Conservation (phyloP, 306 rosid species). For the Vachellia collinsii region DNA sequence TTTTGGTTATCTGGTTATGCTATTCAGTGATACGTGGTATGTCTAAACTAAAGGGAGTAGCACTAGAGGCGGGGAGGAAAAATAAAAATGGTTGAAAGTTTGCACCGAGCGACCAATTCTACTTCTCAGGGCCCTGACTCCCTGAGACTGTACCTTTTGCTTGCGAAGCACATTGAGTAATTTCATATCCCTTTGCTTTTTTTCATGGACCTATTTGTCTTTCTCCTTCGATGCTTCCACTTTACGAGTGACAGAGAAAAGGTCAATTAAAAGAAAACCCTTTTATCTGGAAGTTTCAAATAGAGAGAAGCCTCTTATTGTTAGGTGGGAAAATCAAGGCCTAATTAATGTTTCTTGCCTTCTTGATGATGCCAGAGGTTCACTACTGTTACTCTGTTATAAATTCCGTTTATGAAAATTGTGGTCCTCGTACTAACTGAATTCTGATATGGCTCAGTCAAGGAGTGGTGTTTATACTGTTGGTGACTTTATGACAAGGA, state of each 20-base stretch:
- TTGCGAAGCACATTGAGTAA: background rate
- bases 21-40: background rate
- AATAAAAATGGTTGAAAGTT: background rate
- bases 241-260: background rate
- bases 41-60: background rate
- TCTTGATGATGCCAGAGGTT: constrained; percentile 5
- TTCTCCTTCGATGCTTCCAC: constrained; percentile 13
- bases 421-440: constrained; percentile 9
- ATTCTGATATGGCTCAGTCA: constrained; percentile 52
- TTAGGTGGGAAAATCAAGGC: constrained; percentile 22
- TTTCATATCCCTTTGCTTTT: background rate
- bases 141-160: background rate
- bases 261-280: background rate
- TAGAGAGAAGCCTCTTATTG: background rate
- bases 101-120: no score
- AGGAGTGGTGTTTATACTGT: constrained; percentile 70
- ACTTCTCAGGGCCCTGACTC: background rate
- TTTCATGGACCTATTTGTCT: constrained; percentile 3
- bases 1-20: background rate
- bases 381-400: background rate
- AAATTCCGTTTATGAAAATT: background rate
- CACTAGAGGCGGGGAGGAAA: background rate
- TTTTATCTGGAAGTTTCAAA: constrained; percentile 29
- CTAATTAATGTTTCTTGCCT: background rate
- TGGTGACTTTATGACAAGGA: constrained; percentile 92